Conservation (phyloP, 2,329 filamentous ascomycete species). For the Cytospora piceicola region DNA sequence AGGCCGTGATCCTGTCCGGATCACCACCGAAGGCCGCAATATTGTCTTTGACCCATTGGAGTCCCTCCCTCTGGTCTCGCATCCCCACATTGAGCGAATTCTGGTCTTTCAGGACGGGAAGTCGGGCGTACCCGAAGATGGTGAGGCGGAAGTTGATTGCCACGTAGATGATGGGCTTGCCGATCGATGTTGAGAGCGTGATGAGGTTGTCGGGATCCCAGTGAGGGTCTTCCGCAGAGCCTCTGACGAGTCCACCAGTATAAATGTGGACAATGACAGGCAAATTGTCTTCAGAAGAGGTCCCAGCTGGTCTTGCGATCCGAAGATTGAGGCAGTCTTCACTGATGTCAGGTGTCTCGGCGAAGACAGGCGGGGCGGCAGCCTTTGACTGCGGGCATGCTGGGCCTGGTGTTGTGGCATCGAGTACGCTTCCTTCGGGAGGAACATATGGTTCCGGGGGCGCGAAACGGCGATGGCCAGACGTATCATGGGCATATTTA, state of each 20-base stretch:
- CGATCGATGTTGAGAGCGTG: slow-evolving; percentile 28
- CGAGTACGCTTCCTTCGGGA: slow-evolving; percentile 32
- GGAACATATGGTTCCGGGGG: slow-evolving; percentile 36
- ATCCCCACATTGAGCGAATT: slow-evolving; percentile 38
- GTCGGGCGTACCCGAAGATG: slow-evolving; percentile 40
- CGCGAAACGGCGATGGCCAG: slow-evolving; percentile 36
- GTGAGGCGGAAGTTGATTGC: slow-evolving; percentile 37
- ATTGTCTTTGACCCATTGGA: slow-evolving; percentile 39
- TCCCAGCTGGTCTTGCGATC: slow-evolving; percentile 35
- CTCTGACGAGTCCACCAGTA: slow-evolving; percentile 37
- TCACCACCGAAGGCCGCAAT: slow-evolving; percentile 38
- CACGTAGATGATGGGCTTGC: slow-evolving; percentile 35
- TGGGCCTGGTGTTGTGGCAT: slow-evolving; percentile 34
- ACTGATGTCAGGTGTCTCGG: slow-evolving; percentile 33
- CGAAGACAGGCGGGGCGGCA: slow-evolving; percentile 35
- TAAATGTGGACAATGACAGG: slow-evolving; percentile 37
- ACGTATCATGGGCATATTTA: slow-evolving; percentile 37
- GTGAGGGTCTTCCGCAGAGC: slow-evolving; percentile 35
- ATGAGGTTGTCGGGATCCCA: slow-evolving; percentile 35
- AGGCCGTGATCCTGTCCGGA: slow-evolving; percentile 34
- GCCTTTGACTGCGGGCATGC: slow-evolving; percentile 37
- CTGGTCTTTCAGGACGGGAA: slow-evolving; percentile 35
- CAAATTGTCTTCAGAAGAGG: slow-evolving; percentile 29
- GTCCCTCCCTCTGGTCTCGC: slow-evolving; percentile 35
- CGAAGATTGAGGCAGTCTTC: slow-evolving; percentile 38